Percentiles rank a stretch among this genome's conserved stretches.
Evolutionary conservation across 2,329 filamentous ascomycete species (phyloP).

Genomic region (Juglanconis sp.): DNA sequence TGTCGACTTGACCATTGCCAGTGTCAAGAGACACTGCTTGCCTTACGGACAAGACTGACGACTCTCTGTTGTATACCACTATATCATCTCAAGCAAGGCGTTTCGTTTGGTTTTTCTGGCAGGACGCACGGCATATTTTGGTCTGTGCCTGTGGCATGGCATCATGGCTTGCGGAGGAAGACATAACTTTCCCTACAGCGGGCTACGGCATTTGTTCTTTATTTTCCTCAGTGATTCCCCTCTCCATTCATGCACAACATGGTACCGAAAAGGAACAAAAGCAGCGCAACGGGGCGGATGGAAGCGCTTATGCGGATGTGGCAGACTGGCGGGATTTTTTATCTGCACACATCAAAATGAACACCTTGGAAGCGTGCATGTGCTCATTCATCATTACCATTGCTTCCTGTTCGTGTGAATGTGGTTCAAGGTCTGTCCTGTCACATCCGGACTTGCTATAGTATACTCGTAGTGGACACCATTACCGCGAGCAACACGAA

Average conservation of each 20-base stretch:
- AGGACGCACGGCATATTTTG: background rate
- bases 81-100: slow-evolving; percentile 15
- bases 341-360: background rate
- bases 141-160: background rate
- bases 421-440: too few relatives aligned
- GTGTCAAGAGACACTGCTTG: background rate
- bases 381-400: too few relatives aligned
- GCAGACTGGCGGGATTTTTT: background rate
- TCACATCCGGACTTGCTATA: too few relatives aligned
- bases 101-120: slow-evolving; percentile 9
- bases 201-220: background rate
- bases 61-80: slow-evolving; percentile 7
- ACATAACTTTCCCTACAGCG: background rate
- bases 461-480: too few relatives aligned
- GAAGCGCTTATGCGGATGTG: background rate
- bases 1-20: background rate
- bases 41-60: background rate
- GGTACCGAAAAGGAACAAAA: background rate
- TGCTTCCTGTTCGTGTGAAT: too few relatives aligned
- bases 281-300: background rate
- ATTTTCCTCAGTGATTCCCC: background rate
- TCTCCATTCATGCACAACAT: slow-evolving; percentile 13
- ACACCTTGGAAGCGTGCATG: background rate
- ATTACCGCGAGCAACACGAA: too few relatives aligned
- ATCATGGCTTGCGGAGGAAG: slow-evolving; percentile 8